These are phyloP conservation scores for Crithidia acanthocephali DNA, from an alignment of 208 protist genomes.

Conservation along the genomic window DNA sequence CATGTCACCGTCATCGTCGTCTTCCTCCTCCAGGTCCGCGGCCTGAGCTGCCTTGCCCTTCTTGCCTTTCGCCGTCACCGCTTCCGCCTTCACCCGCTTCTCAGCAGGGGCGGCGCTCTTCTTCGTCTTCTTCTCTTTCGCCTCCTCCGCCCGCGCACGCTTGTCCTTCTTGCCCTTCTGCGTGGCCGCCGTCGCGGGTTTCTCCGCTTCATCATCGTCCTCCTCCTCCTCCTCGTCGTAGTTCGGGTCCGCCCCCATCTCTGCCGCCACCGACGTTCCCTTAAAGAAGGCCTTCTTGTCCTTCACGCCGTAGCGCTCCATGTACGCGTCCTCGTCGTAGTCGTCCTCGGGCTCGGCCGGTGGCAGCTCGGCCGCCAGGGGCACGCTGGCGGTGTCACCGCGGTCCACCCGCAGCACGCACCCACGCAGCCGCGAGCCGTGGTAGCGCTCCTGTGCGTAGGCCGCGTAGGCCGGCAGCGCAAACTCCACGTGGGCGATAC, in stretches of 20 bases:
- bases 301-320: constrained; percentile 71
- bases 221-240: constrained; percentile 31
- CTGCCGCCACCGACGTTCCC: constrained; percentile 73
- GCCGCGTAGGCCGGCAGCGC: constrained; percentile 82
- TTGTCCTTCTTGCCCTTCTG: constrained; percentile 19
- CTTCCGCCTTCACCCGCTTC: constrained; percentile 22
- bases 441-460: constrained; percentile 81
- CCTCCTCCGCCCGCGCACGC: constrained; percentile 16
- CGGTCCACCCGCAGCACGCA: constrained; percentile 86
- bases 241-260: constrained; percentile 34
- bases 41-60: constrained; percentile 8
- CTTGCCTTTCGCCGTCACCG: neutral
- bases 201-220: constrained; percentile 20
- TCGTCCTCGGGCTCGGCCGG: constrained; percentile 54
- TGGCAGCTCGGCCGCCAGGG: constrained; percentile 52
- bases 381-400: constrained; percentile 78
- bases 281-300: constrained; percentile 86
- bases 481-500: constrained; percentile 80
- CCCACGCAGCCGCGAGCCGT: constrained; percentile 82
- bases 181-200: neutral
- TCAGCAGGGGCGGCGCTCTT: constrained; percentile 7
- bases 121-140: neutral
- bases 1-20: constrained; percentile 21
- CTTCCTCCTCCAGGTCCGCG: neutral
- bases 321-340: constrained; percentile 80